Evolutionary conservation across 176 grass and related monocot species (phyloP), one percentile per base, ranked within the genome.

Genomic region (Coix lacrymajobi): DNA sequence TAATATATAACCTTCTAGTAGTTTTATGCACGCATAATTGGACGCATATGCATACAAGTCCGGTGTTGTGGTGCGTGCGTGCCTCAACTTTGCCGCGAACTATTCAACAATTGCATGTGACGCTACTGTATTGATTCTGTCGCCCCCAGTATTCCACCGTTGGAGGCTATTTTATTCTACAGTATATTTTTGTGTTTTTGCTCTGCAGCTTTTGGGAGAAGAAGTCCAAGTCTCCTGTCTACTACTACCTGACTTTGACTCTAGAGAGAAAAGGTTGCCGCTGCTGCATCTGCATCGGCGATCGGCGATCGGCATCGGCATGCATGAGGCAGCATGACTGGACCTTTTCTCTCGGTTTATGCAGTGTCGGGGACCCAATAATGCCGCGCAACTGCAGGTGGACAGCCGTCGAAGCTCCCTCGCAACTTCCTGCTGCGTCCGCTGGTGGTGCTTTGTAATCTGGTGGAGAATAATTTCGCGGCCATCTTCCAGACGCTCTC

Each of bases 181-280:
- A 22, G 12, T 40, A 24, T 46, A 2, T 52, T 24, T 68, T 25
- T 1, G 1, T 20, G 25, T 11, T 40, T 16, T 76, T 6, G 49
- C 22, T 20, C 33, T 29, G 58, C 75, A 19, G 1, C 4, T 29
- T 81, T 29, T 81, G 79, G 16, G 40, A 28, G 54, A n/a, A 45
- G 20, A 11, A 51, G 58, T 86, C 76, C 34, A 88, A 84, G 87
- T 84, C 87, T 73, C 32, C 46, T 36, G 36, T 49, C 37, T 40
- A 40, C 7, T 8, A 7, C 6, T 45, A 34, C 81, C 6, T 79
- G 81, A 88, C 60, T 79, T 84, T 79, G 87, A 88, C 68, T 29
- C 68, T 31, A 75, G 36, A 62, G 24, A 60, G n/a, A 20, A 60
- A 51, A 6, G 79, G 6, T 62, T 43, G 40, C 11, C 41, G 39